Percentiles rank a stretch among this genome's conserved stretches.
Evolutionary conservation across 345 rosid genomes (phyloP).

Genomic region (Gossypium thurberi): DNA sequence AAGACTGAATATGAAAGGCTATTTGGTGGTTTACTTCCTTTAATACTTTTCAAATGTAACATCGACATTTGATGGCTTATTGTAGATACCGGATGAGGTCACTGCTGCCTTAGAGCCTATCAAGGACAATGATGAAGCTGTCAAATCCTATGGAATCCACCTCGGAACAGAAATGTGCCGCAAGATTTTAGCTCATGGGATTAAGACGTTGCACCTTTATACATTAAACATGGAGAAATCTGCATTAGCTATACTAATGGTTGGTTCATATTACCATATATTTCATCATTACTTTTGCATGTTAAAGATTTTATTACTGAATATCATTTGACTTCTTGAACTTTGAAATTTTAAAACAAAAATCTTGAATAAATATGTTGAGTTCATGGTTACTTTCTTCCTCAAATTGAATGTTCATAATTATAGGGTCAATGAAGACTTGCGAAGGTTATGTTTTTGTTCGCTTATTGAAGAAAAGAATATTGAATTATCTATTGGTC

Average conservation of each 20-base stretch:
- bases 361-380: not conserved
- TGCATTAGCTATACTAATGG: constrained; percentile 83
- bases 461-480: not conserved
- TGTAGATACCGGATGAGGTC: constrained; percentile 76
- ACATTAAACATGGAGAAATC: constrained; percentile 95
- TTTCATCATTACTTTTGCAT: not conserved
- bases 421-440: not conserved
- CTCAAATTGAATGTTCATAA: not conserved
- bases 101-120: constrained; percentile 91
- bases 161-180: constrained; percentile 96
- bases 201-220: constrained; percentile 81
- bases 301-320: not conserved
- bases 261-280: constrained; percentile 18
- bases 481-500: not conserved
- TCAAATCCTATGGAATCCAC: constrained; percentile 83
- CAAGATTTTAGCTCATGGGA: constrained; percentile 86
- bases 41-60: not conserved
- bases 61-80: constrained; percentile 11
- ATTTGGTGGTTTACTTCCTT: not conserved
- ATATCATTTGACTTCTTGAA: not conserved
- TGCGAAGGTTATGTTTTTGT: not conserved
- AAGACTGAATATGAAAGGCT: not conserved
- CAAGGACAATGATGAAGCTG: constrained; percentile 97
- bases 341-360: not conserved
- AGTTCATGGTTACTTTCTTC: not conserved